A percentile compares a stretch with the other conserved stretches of the same genome.
Conservation (phyloP, 2,329 filamentous ascomycete genomes). For the Nannizziopsis arthrosporioides region DNA sequence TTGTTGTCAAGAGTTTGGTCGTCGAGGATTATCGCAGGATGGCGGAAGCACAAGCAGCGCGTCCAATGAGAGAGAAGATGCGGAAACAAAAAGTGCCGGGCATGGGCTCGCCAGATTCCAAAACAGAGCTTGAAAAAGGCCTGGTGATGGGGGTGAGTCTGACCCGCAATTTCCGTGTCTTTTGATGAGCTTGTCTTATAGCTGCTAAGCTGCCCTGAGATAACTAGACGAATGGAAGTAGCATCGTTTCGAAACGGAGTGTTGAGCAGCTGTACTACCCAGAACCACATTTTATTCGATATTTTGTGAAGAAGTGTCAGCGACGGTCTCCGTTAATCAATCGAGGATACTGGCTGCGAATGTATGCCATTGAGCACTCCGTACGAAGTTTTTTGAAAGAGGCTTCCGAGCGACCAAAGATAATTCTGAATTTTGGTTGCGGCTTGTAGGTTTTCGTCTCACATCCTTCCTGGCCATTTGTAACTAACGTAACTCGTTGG, state of each 20-base stretch:
- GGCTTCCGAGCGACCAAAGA: constrained; percentile 47
- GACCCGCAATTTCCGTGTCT: background rate
- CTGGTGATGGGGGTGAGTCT: constrained; percentile 43
- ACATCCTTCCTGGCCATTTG: background rate
- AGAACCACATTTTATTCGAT: constrained; percentile 72
- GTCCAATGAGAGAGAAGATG: background rate
- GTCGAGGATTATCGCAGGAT: background rate
- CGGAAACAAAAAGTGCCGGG: background rate
- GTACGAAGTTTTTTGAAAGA: constrained; percentile 61
- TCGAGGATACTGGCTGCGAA: constrained; percentile 74
- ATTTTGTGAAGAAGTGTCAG: constrained; percentile 76
- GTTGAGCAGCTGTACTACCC: constrained; percentile 81
- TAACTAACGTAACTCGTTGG: constrained; percentile 6
- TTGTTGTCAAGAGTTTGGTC: background rate
- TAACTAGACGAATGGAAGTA: constrained; percentile 70
- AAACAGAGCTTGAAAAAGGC: constrained; percentile 37
- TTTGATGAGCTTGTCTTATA: background rate
- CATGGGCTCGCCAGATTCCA: constrained; percentile 5
- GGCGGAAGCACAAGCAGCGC: background rate
- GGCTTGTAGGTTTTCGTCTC: constrained; percentile 59
- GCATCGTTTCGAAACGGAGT: constrained; percentile 82
- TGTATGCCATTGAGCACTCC: constrained; percentile 66
- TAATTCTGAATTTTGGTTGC: constrained; percentile 76
- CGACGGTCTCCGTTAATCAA: constrained; percentile 81
- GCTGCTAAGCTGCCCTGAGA: background rate